These are phyloP conservation scores for Amylostereum chailletii DNA, from an alignment of 1,284 basidiomycete species.

Conservation along the genomic window DNA sequence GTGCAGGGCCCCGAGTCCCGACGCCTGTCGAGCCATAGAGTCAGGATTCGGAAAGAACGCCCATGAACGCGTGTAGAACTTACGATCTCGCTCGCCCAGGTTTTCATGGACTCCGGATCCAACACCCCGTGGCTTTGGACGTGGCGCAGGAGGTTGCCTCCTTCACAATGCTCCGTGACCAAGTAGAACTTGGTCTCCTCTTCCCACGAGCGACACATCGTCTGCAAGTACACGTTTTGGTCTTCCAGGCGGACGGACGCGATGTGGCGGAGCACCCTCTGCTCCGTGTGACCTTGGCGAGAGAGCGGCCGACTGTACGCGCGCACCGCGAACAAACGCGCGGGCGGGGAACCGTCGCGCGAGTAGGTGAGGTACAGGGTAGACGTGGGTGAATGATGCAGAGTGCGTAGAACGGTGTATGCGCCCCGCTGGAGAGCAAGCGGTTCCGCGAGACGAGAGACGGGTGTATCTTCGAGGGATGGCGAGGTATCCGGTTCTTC, in stretches of 20 bases:
- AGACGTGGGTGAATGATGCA: constrained; percentile 6
- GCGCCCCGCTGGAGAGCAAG: constrained; percentile 1
- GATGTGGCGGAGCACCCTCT: constrained; percentile 5
- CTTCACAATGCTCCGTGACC: constrained; percentile 10
- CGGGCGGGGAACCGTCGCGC: background rate
- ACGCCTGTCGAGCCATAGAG: constrained; percentile 3
- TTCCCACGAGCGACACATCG: constrained; percentile 10
- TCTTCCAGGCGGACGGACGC: background rate
- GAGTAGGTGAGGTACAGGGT: background rate
- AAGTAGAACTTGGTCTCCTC: constrained; percentile 8
- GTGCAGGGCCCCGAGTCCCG: constrained; percentile 11
- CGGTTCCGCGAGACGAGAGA: constrained; percentile 1
- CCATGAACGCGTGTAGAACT: background rate
- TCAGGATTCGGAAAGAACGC: background rate
- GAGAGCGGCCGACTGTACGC: constrained; percentile 8
- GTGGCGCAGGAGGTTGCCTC: constrained; percentile 8
- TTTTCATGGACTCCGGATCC: constrained; percentile 1
- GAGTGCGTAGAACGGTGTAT: constrained; percentile 11
- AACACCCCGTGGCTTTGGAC: constrained; percentile 8
- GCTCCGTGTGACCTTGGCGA: constrained; percentile 6
- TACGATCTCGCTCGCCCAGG: constrained; percentile 12
- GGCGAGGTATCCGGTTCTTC: background rate
- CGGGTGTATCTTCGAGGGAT: background rate
- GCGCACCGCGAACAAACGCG: constrained; percentile 10
- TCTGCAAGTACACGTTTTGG: constrained; percentile 9